These are phyloP conservation scores for Lentithecium fluviatile DNA, from an alignment of 495 filamentous ascomycete genomes.

Conservation along the genomic window DNA sequence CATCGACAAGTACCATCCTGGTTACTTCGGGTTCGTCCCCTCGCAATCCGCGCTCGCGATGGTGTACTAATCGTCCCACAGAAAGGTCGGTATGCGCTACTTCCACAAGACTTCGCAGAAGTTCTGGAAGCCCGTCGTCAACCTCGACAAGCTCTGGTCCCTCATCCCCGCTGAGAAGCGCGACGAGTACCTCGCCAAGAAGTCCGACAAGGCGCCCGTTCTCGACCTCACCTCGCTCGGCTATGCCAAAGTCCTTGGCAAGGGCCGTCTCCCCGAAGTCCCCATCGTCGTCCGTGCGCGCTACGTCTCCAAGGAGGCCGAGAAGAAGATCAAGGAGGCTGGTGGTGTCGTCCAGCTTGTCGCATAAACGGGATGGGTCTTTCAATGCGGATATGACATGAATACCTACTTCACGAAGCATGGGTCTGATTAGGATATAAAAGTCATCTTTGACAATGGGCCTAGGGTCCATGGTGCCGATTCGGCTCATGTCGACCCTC, in stretches of 20 bases:
- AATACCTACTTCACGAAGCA: background rate
- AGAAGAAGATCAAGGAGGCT: constrained; percentile 92
- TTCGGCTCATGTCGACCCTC: background rate
- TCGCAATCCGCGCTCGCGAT: no score
- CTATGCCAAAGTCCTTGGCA: constrained; percentile 91
- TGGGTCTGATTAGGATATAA: background rate
- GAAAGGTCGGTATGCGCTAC: constrained; percentile 96
- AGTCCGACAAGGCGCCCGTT: constrained; percentile 73
- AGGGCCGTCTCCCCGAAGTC: constrained; percentile 80
- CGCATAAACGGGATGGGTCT: constrained; percentile 72
- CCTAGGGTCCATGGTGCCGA: background rate
- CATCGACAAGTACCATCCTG: constrained; percentile 90
- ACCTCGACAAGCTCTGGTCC: constrained; percentile 84
- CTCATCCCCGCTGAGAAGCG: constrained; percentile 79
- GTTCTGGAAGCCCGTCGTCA: constrained; percentile 91
- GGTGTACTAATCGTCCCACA: no score
- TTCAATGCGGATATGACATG: background rate
- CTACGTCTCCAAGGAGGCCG: constrained; percentile 83
- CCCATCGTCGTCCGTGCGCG: constrained; percentile 85
- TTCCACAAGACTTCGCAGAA: constrained; percentile 87
- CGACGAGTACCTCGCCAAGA: constrained; percentile 70
- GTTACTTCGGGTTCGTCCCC: constrained; percentile 97
- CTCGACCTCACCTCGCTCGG: constrained; percentile 89
- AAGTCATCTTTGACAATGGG: background rate
- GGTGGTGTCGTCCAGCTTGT: constrained; percentile 90